These are phyloP conservation scores for Phaeosphaeria sp. DNA, from an alignment of 2,329 filamentous ascomycete species.

Conservation along the genomic window DNA sequence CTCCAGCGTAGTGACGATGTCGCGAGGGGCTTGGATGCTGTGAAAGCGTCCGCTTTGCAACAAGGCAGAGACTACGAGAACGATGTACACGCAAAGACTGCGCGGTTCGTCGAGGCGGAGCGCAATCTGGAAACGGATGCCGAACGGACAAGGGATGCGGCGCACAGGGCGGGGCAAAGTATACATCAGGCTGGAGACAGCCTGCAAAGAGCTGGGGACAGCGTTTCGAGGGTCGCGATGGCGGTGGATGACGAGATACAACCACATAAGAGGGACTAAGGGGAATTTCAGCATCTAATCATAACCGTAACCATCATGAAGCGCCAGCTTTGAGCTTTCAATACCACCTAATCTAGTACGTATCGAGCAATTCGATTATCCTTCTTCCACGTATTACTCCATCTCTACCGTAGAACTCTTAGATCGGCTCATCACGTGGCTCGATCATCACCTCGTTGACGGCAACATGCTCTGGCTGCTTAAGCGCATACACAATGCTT, in stretches of 20 bases:
- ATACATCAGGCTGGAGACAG: slow-evolving; percentile 10
- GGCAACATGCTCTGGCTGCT: slow-evolving; percentile 75
- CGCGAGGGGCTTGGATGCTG: slow-evolving; percentile 9
- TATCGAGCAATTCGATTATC: not conserved
- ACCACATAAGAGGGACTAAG: slow-evolving; percentile 1
- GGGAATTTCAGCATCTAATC: not conserved
- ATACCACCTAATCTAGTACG: not conserved
- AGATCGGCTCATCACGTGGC: slow-evolving; percentile 46
- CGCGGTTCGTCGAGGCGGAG: slow-evolving; percentile 10
- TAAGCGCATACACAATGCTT: slow-evolving; percentile 75
- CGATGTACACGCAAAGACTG: slow-evolving; percentile 8
- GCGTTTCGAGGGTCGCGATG: slow-evolving; percentile 15
- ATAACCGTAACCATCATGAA: not conserved
- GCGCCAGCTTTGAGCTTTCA: not conserved
- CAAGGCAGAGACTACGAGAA: slow-evolving; percentile 8
- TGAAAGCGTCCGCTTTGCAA: slow-evolving; percentile 6
- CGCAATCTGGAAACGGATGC: slow-evolving; percentile 12
- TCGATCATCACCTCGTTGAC: slow-evolving; percentile 80
- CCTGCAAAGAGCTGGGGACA: slow-evolving; percentile 15
- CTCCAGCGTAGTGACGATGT: slow-evolving; percentile 8
- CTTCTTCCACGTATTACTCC: not conserved
- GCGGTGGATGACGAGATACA: slow-evolving; percentile 17
- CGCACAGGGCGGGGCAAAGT: slow-evolving; percentile 9
- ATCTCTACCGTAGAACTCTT: not conserved
- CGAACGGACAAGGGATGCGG: slow-evolving; percentile 6